These are phyloP conservation scores for Coniosporium apollinis DNA, from an alignment of 495 filamentous ascomycete genomes.

Conservation along the genomic window DNA sequence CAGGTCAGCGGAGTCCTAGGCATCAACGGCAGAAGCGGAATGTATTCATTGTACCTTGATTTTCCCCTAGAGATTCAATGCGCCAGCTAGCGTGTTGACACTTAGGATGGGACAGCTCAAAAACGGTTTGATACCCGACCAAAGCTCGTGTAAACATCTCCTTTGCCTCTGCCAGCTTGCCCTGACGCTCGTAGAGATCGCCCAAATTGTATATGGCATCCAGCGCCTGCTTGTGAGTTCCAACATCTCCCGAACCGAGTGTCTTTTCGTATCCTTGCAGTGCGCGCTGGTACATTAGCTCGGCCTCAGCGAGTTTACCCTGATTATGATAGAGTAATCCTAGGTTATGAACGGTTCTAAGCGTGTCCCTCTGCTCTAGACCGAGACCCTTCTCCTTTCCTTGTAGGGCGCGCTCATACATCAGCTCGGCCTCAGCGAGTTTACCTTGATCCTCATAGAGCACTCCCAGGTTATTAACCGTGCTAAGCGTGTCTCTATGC, in stretches of 20 bases:
- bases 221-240: conserved; percentile 25
- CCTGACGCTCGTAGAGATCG: conserved; percentile 11
- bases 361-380: conserved; percentile 24
- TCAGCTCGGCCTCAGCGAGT: conserved; percentile 19
- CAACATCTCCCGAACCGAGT: conserved; percentile 19
- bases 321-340: conserved; percentile 10
- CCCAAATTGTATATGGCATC: conserved; percentile 16
- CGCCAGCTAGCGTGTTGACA: no score
- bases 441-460: conserved; percentile 11
- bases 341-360: conserved; percentile 17
- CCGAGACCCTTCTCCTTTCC: conserved; percentile 23
- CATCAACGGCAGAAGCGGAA: no score
- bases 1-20: no score
- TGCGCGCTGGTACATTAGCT: conserved; percentile 24
- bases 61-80: no score
- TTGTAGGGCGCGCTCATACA: conserved; percentile 13
- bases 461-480: conserved; percentile 2
- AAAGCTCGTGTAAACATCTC: conserved; percentile 24
- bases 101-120: no score
- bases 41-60: no score
- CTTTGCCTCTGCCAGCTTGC: conserved; percentile 23
- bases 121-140: conserved; percentile 12
- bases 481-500: conserved; percentile 23
- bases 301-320: conserved; percentile 21
- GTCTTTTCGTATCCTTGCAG: conserved; percentile 24